Evolutionary conservation across 2,329 filamentous ascomycete genomes (phyloP).

Genomic region (Penicillium concentricum): DNA sequence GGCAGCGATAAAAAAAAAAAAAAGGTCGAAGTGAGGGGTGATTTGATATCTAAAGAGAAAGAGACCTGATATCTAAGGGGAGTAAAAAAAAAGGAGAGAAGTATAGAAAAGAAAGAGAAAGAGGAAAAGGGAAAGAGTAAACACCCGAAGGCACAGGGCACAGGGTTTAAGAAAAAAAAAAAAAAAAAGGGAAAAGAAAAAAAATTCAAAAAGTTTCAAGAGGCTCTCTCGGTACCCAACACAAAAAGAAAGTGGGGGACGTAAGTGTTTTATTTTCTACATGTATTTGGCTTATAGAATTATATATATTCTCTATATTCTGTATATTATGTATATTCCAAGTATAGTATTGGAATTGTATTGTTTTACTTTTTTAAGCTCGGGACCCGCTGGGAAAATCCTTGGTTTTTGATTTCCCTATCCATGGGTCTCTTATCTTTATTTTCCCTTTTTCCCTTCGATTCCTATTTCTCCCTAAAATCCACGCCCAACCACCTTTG

Average conservation of each 20-base stretch:
- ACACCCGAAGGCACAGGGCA: conserved; percentile 4
- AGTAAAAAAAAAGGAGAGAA: neutral
- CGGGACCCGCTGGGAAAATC: conserved; percentile 18
- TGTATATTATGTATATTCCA: neutral
- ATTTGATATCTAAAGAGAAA: neutral
- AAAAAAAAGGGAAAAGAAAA: neutral
- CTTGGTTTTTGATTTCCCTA: conserved; percentile 15
- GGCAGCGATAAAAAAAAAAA: conserved; percentile 11
- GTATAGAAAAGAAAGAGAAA: conserved; percentile 4
- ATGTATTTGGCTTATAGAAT: neutral
- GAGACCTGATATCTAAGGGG: neutral
- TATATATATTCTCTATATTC: neutral
- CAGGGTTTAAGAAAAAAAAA: neutral
- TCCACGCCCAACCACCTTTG: conserved; percentile 18
- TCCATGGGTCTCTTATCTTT: conserved; percentile 9
- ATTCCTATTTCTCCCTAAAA: conserved; percentile 9
- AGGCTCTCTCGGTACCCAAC: conserved; percentile 26
- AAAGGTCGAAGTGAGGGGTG: conserved; percentile 11
- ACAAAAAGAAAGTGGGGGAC: conserved; percentile 12
- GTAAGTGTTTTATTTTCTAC: conserved; percentile 7
- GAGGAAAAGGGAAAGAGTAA: neutral
- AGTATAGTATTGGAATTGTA: too few relatives aligned
- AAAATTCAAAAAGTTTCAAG: conserved; percentile 15
- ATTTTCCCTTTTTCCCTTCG: neutral
- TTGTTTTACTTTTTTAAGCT: conserved; percentile 13